phyloP scores from a whole-genome alignment of 1,139 yeast genomes.

The Hansenula sp. region DNA sequence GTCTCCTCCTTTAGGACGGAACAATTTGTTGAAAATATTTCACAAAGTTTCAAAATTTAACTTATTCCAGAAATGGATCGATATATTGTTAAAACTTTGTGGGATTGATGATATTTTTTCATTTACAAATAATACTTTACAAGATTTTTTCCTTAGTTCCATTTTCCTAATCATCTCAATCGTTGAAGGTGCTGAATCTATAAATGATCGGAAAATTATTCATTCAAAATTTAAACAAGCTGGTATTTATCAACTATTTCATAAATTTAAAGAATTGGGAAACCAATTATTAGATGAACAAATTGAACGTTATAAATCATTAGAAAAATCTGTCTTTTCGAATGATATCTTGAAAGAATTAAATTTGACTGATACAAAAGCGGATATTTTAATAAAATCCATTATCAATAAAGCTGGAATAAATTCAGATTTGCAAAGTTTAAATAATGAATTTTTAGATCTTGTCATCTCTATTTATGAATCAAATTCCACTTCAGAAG shows the following conservation, averaged over 20 bases:
- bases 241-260: constrained; percentile 56
- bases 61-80: constrained; percentile 67
- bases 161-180: constrained; percentile 64
- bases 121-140: constrained; percentile 60
- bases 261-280: constrained; percentile 50
- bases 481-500: constrained; percentile 26
- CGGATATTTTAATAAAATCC: constrained; percentile 11
- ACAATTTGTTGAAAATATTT: constrained; percentile 54
- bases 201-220: constrained; percentile 41
- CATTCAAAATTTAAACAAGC: constrained; percentile 59
- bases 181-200: constrained; percentile 54
- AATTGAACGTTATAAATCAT: constrained; percentile 46
- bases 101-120: constrained; percentile 72
- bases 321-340: constrained; percentile 12
- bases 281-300: constrained; percentile 57
- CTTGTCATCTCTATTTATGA: constrained; percentile 4
- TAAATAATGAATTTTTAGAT: constrained; percentile 45
- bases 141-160: constrained; percentile 69
- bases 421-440: constrained; percentile 6
- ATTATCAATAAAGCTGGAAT: constrained; percentile 4
- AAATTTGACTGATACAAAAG: constrained; percentile 10
- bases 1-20: constrained; percentile 45
- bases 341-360: constrained; percentile 18
- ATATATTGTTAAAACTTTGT: constrained; percentile 52
- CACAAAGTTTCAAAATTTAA: constrained; percentile 46